These are phyloP conservation scores for Sicyos edulis DNA, from an alignment of 306 rosid species.

Conservation along the genomic window DNA sequence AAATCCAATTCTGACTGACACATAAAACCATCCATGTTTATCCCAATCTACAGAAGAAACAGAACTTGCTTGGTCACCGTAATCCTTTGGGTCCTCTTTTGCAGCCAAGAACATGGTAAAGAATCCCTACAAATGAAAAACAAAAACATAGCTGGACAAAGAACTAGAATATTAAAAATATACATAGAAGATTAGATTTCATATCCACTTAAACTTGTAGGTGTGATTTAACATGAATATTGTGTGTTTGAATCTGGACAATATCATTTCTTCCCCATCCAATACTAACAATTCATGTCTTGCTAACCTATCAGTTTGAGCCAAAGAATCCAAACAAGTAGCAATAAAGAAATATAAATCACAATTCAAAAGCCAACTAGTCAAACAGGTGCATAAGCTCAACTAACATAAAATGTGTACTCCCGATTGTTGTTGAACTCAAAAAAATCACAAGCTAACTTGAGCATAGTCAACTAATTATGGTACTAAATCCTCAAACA, in stretches of 20 bases:
- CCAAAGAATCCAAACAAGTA: background rate
- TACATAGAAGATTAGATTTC: background rate
- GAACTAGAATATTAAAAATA: constrained; percentile 18
- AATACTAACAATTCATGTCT: background rate
- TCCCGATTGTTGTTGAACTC: too few relatives aligned
- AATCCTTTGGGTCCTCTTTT: constrained; percentile 36
- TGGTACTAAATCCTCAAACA: background rate
- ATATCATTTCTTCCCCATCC: background rate
- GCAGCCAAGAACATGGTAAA: constrained; percentile 28
- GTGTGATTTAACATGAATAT: background rate
- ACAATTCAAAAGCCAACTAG: background rate
- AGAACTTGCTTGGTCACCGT: constrained; percentile 36
- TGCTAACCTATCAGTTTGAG: background rate
- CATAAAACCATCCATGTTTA: constrained; percentile 70
- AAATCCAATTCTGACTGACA: constrained; percentile 76
- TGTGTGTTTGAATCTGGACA: background rate
- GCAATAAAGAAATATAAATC: background rate
- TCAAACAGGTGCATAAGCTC: too few relatives aligned
- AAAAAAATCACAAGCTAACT: background rate
- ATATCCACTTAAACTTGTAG: background rate
- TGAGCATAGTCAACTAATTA: background rate
- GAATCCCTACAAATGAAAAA: constrained; percentile 39
- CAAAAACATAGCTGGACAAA: constrained; percentile 23
- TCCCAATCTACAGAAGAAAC: constrained; percentile 49
- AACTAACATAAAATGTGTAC: too few relatives aligned